A percentile compares a stretch with the other conserved stretches of the same genome.
These are phyloP conservation scores for Fusarium udum DNA, from an alignment of 2,329 filamentous ascomycete species.

Conservation along the genomic window DNA sequence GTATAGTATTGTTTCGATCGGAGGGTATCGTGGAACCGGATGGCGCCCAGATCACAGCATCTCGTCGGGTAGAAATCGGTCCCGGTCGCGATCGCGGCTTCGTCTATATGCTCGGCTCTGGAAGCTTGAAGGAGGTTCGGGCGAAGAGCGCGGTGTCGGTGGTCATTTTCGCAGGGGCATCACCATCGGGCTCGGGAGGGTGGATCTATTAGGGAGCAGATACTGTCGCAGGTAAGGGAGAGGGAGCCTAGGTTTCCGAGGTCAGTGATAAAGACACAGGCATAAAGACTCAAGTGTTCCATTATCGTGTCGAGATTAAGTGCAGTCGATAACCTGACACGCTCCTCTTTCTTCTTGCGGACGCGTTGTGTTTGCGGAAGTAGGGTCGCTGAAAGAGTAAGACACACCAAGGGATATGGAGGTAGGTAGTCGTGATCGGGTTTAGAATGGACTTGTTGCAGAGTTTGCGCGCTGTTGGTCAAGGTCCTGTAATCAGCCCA, in stretches of 20 bases:
- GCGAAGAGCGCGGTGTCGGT: background rate
- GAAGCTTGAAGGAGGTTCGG: background rate
- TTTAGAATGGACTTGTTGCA: accelerated
- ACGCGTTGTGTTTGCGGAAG: background rate
- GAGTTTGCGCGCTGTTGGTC: accelerated
- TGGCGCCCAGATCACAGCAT: no score
- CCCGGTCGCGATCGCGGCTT: background rate
- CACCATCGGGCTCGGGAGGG: background rate
- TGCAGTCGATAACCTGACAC: no score
- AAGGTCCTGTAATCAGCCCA: no score
- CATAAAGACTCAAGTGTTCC: no score
- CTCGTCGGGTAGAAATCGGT: background rate
- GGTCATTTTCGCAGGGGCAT: background rate
- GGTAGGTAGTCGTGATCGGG: accelerated
- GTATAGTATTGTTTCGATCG: background rate
- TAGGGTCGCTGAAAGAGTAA: background rate
- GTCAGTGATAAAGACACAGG: background rate
- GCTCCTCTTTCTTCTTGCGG: background rate
- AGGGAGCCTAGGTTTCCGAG: accelerated
- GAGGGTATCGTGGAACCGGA: background rate
- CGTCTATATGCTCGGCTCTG: background rate
- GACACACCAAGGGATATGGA: accelerated
- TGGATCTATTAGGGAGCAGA: background rate
- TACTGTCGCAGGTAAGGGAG: no score
- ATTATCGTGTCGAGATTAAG: background rate